A percentile compares a stretch with the other conserved stretches of the same genome.
Conservation (phyloP, 345 rosid genomes). For the Bretschneidera sinensis region DNA sequence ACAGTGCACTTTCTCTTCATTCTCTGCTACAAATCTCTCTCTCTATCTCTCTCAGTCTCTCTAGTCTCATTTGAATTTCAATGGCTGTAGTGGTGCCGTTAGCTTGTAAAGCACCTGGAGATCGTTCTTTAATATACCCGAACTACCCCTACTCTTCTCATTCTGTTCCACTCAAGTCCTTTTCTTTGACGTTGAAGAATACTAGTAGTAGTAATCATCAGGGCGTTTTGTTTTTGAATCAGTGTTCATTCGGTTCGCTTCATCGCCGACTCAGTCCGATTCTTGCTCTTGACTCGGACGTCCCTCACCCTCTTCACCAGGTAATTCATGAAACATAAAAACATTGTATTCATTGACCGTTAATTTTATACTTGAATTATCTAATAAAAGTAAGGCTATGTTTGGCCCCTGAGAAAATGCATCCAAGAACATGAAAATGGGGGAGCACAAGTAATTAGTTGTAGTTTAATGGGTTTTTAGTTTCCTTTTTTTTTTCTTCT, state of each 20-base stretch:
- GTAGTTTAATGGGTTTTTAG: background rate
- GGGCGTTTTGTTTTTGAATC: conserved; percentile 16
- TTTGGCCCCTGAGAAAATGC: conserved; percentile 1
- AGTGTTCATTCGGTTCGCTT: conserved; percentile 27
- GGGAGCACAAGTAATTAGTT: too few relatives aligned
- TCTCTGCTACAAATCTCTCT: background rate
- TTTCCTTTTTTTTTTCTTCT: background rate
- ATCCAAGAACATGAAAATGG: background rate
- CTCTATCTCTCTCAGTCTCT: background rate
- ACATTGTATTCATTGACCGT: background rate
- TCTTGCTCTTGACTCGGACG: conserved; percentile 50
- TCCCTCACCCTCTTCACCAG: conserved; percentile 47
- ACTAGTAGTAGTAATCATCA: background rate
- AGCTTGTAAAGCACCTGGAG: background rate
- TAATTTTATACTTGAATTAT: too few relatives aligned
- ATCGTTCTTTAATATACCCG: conserved; percentile 10
- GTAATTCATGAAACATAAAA: conserved; percentile 18
- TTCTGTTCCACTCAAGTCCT: conserved; percentile 10
- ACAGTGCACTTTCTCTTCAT: background rate
- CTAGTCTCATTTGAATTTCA: background rate
- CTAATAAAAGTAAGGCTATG: background rate
- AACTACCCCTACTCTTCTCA: conserved; percentile 15
- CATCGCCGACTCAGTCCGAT: conserved; percentile 33
- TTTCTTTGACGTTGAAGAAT: conserved; percentile 19
- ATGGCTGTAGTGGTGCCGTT: conserved; percentile 35